These are phyloP conservation scores for Epithemia pelagica DNA, from an alignment of 108 stramenopile species.

Conservation along the genomic window DNA sequence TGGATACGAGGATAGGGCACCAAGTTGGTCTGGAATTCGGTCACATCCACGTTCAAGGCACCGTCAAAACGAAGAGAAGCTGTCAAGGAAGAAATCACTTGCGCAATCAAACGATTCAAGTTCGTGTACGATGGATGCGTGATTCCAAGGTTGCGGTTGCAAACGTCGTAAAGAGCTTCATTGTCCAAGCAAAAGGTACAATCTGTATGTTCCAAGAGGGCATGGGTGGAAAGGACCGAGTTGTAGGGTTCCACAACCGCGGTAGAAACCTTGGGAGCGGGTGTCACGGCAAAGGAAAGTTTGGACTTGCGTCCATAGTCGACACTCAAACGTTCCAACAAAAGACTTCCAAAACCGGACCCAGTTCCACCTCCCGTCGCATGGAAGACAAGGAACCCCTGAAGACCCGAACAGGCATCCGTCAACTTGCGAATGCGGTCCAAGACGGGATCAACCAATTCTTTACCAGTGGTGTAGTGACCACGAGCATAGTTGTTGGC, in stretches of 20 bases:
- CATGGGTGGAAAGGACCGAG: constrained; percentile 92
- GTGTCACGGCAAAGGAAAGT: constrained; percentile 95
- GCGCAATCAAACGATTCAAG: constrained; percentile 91
- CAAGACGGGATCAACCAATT: constrained; percentile 95
- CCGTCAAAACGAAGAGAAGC: constrained; percentile 95
- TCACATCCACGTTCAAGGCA: constrained; percentile 92
- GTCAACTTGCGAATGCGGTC: constrained; percentile 98
- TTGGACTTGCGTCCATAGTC: constrained; percentile 99
- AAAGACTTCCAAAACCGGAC: constrained; percentile 97
- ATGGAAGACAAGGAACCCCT: constrained; percentile 99
- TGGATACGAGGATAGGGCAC: constrained; percentile 95
- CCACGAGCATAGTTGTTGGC: constrained; percentile 99
- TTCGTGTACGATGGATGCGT: constrained; percentile 92
- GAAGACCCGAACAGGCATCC: constrained; percentile 98
- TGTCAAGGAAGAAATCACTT: constrained; percentile 89
- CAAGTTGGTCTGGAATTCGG: constrained; percentile 97
- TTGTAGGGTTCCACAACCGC: constrained; percentile 97
- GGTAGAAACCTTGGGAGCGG: constrained; percentile 91
- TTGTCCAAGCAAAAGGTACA: constrained; percentile 94
- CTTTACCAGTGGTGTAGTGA: constrained; percentile 99
- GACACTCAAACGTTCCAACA: constrained; percentile 95
- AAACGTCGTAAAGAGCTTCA: constrained; percentile 93
- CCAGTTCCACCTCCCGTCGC: constrained; percentile 99
- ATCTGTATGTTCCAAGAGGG: constrained; percentile 93
- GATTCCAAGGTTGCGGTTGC: constrained; percentile 91